Conservation (phyloP, 352 stramenopile genomes). For the Globisporangium carolinianum region DNA sequence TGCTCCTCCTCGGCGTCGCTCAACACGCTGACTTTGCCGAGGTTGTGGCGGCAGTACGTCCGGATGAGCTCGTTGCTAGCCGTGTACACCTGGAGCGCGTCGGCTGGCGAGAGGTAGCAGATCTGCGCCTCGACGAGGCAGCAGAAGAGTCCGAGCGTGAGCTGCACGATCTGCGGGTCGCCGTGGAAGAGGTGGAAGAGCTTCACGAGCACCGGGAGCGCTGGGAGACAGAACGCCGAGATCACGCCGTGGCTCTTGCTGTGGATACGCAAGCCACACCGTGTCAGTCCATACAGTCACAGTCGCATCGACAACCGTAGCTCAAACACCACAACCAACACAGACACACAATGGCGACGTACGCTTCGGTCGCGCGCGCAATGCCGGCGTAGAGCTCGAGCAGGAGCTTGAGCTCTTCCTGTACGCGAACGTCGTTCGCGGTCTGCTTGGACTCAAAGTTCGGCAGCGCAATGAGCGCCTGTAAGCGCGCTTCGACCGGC, state of each 20-base stretch:
- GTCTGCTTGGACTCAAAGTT: constrained; percentile 56
- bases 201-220: constrained; percentile 64
- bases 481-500: constrained; percentile 40
- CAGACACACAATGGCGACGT: constrained; percentile 12
- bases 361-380: constrained; percentile 61
- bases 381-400: constrained; percentile 76
- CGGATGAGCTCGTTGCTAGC: constrained; percentile 66
- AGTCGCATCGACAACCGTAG: too few species aligned
- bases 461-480: constrained; percentile 46
- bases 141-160: constrained; percentile 75
- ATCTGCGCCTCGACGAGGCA: constrained; percentile 76
- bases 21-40: constrained; percentile 59
- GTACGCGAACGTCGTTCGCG: constrained; percentile 52
- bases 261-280: not conserved
- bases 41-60: constrained; percentile 59
- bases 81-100: constrained; percentile 69
- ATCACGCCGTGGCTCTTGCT: constrained; percentile 53
- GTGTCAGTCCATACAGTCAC: too few species aligned
- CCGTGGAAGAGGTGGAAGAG: constrained; percentile 72
- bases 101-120: constrained; percentile 56
- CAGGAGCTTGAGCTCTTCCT: constrained; percentile 73
- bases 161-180: constrained; percentile 63
- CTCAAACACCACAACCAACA: not conserved
- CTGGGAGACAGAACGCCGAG: constrained; percentile 57
- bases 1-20: constrained; percentile 69